Evolutionary conservation across 441 rosid genomes (phyloP).

Genomic region (Adansonia gregorii): DNA sequence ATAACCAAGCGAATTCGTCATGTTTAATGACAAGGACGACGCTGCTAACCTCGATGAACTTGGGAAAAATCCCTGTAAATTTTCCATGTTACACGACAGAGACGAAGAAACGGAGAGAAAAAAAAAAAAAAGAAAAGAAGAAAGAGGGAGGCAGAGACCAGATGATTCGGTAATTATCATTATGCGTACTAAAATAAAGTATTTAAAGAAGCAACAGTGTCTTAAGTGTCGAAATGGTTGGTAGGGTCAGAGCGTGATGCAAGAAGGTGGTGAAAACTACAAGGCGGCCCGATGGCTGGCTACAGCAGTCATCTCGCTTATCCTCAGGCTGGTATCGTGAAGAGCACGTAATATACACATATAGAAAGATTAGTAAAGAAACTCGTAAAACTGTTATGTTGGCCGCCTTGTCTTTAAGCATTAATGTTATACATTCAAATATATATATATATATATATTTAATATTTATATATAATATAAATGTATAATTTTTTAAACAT

Average conservation of each 20-base stretch:
- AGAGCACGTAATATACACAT: constrained; percentile 41
- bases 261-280: constrained; percentile 9
- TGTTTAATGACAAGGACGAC: constrained; percentile 27
- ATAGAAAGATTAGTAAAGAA: neutral
- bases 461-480: neutral
- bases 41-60: constrained; percentile 33
- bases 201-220: neutral
- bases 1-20: constrained; percentile 1
- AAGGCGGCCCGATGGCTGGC: constrained; percentile 38
- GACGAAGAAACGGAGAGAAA: neutral
- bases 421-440: neutral
- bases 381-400: neutral
- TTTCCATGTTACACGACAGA: constrained; percentile 30
- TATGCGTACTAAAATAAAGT: neutral
- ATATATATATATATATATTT: neutral
- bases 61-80: constrained; percentile 28
- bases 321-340: constrained; percentile 36
- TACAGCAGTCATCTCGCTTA: constrained; percentile 20
- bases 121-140: too few species aligned
- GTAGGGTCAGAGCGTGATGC: neutral
- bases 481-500: too few species aligned
- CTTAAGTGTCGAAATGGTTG: neutral
- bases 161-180: neutral
- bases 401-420: neutral
- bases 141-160: neutral